A percentile compares a stretch with the other conserved stretches of the same genome.
phyloP scores from a whole-genome alignment of 345 rosid species.

The Litchi chinensis region DNA sequence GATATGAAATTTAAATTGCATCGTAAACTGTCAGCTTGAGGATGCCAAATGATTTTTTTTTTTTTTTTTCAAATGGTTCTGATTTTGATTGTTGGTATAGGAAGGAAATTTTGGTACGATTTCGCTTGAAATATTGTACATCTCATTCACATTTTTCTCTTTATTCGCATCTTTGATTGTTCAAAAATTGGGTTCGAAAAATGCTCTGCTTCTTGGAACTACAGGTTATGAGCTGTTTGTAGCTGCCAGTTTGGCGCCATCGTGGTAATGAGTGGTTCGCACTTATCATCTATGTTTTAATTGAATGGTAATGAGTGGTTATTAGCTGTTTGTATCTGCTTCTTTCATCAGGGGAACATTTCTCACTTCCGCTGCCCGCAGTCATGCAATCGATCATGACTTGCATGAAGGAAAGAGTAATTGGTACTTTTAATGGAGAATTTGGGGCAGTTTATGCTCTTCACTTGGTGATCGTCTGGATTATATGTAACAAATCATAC shows the following conservation, averaged over 20 bases:
- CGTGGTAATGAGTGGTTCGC: no score
- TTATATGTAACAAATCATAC: not conserved
- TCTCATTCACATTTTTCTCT: constrained; percentile 83
- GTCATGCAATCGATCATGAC: constrained; percentile 60
- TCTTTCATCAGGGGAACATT: constrained; percentile 73
- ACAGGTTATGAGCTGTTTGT: no score
- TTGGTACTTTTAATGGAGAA: constrained; percentile 87
- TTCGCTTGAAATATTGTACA: constrained; percentile 80
- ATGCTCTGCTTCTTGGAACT: constrained; percentile 48
- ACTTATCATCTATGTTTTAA: no score
- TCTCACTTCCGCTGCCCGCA: constrained; percentile 80
- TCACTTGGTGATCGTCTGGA: constrained; percentile 64
- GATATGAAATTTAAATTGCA: no score
- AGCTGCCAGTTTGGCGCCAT: no score
- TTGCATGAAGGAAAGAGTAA: constrained; percentile 71
- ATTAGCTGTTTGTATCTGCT: no score
- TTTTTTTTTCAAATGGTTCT: not conserved
- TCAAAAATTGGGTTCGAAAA: constrained; percentile 75
- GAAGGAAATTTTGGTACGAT: constrained; percentile 71
- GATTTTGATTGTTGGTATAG: constrained; percentile 41
- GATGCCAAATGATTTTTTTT: no score
- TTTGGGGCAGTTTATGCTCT: constrained; percentile 85
- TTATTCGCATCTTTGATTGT: constrained; percentile 79
- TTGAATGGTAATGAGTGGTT: no score
- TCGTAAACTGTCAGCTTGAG: no score